Percentiles rank a stretch among this genome's conserved stretches.
These are phyloP conservation scores for Agaricus sinodeliciosus DNA, from an alignment of 768 basidiomycete genomes.

Conservation along the genomic window DNA sequence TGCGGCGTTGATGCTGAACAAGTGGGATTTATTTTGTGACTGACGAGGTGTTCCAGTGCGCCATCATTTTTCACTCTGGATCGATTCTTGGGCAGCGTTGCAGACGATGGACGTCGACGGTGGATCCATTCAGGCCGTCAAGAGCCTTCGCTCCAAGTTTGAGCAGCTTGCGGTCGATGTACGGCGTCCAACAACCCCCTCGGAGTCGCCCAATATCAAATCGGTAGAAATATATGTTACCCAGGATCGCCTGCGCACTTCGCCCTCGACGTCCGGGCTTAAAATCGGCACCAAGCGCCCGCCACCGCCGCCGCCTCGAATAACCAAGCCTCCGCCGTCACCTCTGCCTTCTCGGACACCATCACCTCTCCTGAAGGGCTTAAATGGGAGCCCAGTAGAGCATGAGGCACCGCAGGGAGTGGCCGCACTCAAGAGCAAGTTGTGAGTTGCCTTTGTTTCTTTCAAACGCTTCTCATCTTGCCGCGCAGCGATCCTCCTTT, in stretches of 20 bases:
- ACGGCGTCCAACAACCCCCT: conserved; percentile 12
- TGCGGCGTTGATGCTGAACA: no score
- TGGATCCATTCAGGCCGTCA: conserved; percentile 54
- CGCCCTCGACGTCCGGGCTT: conserved; percentile 51
- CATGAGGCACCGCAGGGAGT: conserved; percentile 10
- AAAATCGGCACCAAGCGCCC: conserved; percentile 41
- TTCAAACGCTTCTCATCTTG: neutral
- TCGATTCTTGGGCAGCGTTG: neutral
- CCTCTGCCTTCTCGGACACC: conserved; percentile 31
- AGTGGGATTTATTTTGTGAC: neutral
- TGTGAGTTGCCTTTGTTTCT: conserved; percentile 16
- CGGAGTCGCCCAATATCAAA: conserved; percentile 30
- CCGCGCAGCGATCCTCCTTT: conserved; percentile 7
- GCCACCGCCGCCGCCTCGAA: conserved; percentile 47
- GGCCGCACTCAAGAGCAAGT: conserved; percentile 17
- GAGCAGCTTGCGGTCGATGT: conserved; percentile 52
- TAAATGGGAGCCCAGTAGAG: conserved; percentile 11
- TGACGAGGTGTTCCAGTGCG: neutral
- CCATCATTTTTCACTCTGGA: neutral
- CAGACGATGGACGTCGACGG: conserved; percentile 39
- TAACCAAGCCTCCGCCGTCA: conserved; percentile 23
- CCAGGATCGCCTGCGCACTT: conserved; percentile 31
- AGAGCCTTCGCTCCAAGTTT: conserved; percentile 63
- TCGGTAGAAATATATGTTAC: conserved; percentile 20
- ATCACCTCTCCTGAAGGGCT: conserved; percentile 20